These are phyloP conservation scores for Colletotrichum cereale DNA, from an alignment of 2,329 filamentous ascomycete genomes.

Conservation along the genomic window DNA sequence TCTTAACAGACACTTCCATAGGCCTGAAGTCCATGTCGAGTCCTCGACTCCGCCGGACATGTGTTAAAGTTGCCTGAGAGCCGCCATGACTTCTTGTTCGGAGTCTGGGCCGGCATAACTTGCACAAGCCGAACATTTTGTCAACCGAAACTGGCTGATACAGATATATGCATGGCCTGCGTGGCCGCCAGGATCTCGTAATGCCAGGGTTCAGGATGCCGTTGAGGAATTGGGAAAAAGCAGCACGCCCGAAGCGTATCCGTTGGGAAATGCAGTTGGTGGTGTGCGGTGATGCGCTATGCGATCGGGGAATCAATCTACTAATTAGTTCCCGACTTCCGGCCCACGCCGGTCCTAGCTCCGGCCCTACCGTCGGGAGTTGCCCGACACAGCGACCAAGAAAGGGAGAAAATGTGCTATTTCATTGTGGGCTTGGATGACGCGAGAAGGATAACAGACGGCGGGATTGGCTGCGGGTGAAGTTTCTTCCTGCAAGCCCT, in stretches of 20 bases:
- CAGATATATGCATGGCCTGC: too few species aligned
- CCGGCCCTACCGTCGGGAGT: conserved; percentile 14
- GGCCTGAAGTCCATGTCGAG: too few species aligned
- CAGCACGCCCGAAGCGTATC: too few species aligned
- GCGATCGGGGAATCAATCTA: background rate
- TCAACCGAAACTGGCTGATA: too few species aligned
- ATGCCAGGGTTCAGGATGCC: too few species aligned
- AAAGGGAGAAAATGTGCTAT: conserved; percentile 22
- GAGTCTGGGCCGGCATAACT: too few species aligned
- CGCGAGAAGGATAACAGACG: conserved; percentile 7
- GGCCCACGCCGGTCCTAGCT: background rate
- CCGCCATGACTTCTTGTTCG: too few species aligned
- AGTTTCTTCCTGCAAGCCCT: conserved; percentile 2
- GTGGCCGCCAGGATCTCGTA: background rate
- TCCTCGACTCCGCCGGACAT: too few species aligned
- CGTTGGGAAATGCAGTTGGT: background rate
- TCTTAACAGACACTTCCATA: too few species aligned
- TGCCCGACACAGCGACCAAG: conserved; percentile 16
- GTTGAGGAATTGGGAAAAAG: too few species aligned
- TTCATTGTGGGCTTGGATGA: conserved; percentile 30
- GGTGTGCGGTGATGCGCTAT: background rate
- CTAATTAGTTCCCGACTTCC: background rate
- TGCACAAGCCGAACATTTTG: too few species aligned
- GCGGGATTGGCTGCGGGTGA: conserved; percentile 17
- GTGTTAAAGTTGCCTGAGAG: too few species aligned